These are phyloP conservation scores for Gomphus bonarii DNA, from an alignment of 1,284 basidiomycete genomes.

Conservation along the genomic window DNA sequence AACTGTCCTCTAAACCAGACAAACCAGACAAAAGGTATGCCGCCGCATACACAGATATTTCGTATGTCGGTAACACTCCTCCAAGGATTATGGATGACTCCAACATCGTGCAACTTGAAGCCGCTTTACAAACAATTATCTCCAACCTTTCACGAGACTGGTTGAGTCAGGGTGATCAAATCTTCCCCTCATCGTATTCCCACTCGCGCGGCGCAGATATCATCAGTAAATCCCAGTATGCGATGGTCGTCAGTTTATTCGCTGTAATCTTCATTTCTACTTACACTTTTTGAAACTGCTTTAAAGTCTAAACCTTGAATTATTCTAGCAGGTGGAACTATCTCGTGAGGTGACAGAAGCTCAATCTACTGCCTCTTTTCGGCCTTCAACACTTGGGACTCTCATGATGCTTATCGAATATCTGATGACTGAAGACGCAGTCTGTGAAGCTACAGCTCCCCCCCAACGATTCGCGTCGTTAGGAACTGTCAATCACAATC, in stretches of 20 bases:
- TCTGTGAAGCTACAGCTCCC: background rate
- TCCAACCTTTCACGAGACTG: background rate
- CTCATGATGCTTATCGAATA: slow-evolving; percentile 36
- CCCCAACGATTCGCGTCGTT: background rate
- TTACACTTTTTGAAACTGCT: background rate
- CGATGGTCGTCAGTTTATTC: slow-evolving; percentile 1
- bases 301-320: background rate
- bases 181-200: background rate
- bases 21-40: background rate
- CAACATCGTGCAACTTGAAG: background rate
- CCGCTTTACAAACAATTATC: slow-evolving; percentile 1
- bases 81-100: background rate
- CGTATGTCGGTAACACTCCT: background rate
- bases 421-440: slow-evolving; percentile 20
- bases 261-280: background rate
- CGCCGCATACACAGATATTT: background rate
- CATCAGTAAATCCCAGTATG: slow-evolving; percentile 3
- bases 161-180: background rate
- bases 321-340: background rate
- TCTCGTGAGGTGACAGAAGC: background rate
- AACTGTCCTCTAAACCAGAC: slow-evolving; percentile 20
- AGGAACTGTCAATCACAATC: background rate
- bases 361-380: slow-evolving; percentile 18
- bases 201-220: background rate
- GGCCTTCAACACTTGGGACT: slow-evolving; percentile 36